Evolutionary conservation across 2,329 filamentous ascomycete species (phyloP), one percentile per base, ranked within the genome.

Genomic region (Ascochyta pisi): DNA sequence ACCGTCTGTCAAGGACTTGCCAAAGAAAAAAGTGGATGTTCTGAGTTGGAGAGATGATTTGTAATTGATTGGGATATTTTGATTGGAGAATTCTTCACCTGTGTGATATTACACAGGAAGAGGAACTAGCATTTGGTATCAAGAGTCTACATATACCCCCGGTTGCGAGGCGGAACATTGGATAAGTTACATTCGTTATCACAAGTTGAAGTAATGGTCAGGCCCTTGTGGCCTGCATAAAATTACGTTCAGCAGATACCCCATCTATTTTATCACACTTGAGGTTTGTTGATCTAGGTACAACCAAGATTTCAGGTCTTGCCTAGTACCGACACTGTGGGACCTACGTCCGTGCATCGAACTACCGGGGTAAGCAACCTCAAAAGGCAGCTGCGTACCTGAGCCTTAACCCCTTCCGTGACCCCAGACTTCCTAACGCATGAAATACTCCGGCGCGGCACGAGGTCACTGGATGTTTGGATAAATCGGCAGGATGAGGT

Each of bases 31-130:
- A 34, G 50, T 65, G 1, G 62, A 68, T 53, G 62, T 64, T 10
- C 13, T 68, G 56, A 9, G n/a, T 4, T 67, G 63, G 66, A 42
- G 16, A 0, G 65, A 67, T 46, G 49, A 58, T 12, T 13, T 67
- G 24, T 63, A 38, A 45, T 33, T 5, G 12, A 13, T 5, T 15
- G 3, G 13, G 29, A 31, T 4, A 12, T 13, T 31, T 31, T 31
- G 29, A 12, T 15, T 31, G 29, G 29, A 15, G 3, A 31, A 6
- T 31, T 13, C 29, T 31, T 31, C 4, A 31, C 13, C 3, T 31
- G 5, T 31, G 10, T 31, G 29, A 31, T 15, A 13, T 15, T 31
- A 15, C 12, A 31, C 29, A 12, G 10, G 10, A 15, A 10, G 29
- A 12, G 13, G 10, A 31, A 4, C 29, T 19, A 31, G 10, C 12